phyloP scores from a whole-genome alignment of 208 protist species.

The Crithidia thermophila region DNA sequence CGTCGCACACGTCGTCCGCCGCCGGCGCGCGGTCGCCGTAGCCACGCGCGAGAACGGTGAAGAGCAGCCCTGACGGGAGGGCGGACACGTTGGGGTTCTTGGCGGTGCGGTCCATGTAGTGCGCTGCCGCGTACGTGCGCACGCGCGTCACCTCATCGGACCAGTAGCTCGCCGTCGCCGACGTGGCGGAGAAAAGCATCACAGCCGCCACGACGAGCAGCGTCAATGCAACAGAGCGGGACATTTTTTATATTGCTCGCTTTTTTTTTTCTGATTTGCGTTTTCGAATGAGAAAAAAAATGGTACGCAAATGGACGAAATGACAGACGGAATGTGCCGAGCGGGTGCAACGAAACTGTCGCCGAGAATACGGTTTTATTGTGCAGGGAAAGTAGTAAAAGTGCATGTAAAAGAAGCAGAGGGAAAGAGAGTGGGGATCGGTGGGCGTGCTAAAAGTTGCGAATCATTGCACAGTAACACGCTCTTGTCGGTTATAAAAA shows the following conservation, averaged over 20 bases:
- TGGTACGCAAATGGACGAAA: background rate
- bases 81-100: conserved; percentile 44
- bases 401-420: too few species aligned
- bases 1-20: conserved; percentile 54
- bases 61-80: conserved; percentile 77
- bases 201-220: conserved; percentile 1
- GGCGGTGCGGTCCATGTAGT: conserved; percentile 51
- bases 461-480: too few species aligned
- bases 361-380: too few species aligned
- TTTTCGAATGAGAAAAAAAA: background rate
- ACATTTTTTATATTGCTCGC: conserved; percentile 1
- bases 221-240: conserved; percentile 3
- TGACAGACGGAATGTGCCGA: background rate
- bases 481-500: too few species aligned
- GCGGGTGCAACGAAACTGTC: too few species aligned
- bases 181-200: conserved; percentile 13
- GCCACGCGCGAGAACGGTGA: conserved; percentile 55
- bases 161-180: conserved; percentile 37
- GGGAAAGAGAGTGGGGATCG: too few species aligned
- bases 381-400: too few species aligned
- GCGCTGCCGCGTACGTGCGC: conserved; percentile 37
- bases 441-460: too few species aligned
- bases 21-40: conserved; percentile 51
- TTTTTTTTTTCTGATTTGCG: background rate
- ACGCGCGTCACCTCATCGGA: conserved; percentile 53